Percentiles rank a stretch among this genome's conserved stretches.
These are phyloP conservation scores for Aspergillus aculeatinus DNA, from an alignment of 2,329 filamentous ascomycete species.

Conservation along the genomic window DNA sequence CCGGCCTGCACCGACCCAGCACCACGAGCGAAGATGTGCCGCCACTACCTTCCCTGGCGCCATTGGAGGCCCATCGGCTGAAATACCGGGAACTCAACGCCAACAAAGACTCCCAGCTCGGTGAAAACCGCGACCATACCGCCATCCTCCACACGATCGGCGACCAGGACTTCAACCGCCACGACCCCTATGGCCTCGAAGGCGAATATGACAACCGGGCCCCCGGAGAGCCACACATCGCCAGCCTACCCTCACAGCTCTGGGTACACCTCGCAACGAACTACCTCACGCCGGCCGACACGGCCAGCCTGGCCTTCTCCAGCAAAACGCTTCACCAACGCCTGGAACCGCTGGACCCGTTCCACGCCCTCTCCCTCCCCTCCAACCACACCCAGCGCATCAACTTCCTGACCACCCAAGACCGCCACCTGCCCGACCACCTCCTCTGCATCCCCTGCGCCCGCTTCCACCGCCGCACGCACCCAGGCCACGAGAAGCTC, in stretches of 20 bases:
- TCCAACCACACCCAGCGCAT: constrained; percentile 49
- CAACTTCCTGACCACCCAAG: constrained; percentile 54
- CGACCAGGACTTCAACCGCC: constrained; percentile 31
- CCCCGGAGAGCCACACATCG: constrained; percentile 45
- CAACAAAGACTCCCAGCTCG: constrained; percentile 36
- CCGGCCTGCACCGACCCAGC: constrained; percentile 19
- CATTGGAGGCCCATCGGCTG: constrained; percentile 34
- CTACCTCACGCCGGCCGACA: constrained; percentile 47
- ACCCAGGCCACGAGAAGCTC: constrained; percentile 54
- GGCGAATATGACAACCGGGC: constrained; percentile 24
- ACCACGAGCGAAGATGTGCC: constrained; percentile 26
- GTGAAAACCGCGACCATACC: constrained; percentile 39
- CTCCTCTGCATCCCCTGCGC: constrained; percentile 61
- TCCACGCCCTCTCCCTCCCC: constrained; percentile 41
- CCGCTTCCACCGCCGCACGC: constrained; percentile 55
- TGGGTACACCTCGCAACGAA: constrained; percentile 47
- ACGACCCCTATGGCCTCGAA: constrained; percentile 13
- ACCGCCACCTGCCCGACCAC: constrained; percentile 54
- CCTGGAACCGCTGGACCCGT: constrained; percentile 41
- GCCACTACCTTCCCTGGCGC: constrained; percentile 32
- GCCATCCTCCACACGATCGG: constrained; percentile 38
- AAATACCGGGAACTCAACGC: constrained; percentile 32
- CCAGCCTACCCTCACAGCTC: constrained; percentile 45
- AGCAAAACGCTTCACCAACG: constrained; percentile 48
- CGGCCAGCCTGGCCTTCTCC: constrained; percentile 51